Percentiles rank a stretch among this genome's conserved stretches.
Evolutionary conservation across 805 yeast species (phyloP).

Genomic region (Lachancea quebecensis): DNA sequence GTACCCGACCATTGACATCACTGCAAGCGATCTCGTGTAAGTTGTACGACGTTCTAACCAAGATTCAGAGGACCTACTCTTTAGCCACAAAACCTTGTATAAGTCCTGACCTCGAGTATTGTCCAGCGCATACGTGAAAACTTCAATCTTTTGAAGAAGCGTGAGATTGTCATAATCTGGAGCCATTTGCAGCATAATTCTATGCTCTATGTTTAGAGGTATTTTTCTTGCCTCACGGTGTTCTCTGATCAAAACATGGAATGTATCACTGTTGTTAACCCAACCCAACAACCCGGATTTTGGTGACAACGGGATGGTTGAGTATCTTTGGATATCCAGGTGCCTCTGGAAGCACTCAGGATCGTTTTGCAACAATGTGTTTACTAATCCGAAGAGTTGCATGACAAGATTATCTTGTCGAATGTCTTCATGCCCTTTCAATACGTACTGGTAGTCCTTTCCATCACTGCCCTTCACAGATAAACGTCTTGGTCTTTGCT

Average conservation of each 20-base stretch:
- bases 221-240: constrained; percentile 89
- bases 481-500: constrained; percentile 89
- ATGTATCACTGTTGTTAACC: constrained; percentile 97
- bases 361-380: constrained; percentile 80
- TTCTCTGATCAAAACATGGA: constrained; percentile 87
- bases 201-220: constrained; percentile 83
- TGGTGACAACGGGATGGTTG: constrained; percentile 94
- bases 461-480: constrained; percentile 86
- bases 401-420: constrained; percentile 95
- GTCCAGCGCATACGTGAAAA: constrained; percentile 90
- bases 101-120: constrained; percentile 95
- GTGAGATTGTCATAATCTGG: constrained; percentile 89
- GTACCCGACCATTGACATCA: constrained; percentile 98
- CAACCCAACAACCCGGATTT: constrained; percentile 94
- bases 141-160: constrained; percentile 87
- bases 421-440: constrained; percentile 97
- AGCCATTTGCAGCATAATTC: constrained; percentile 96
- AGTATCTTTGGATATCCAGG: constrained; percentile 81
- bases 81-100: constrained; percentile 92
- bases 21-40: constrained; percentile 91
- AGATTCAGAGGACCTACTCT: constrained; percentile 91
- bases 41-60: constrained; percentile 98
- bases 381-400: constrained; percentile 95
- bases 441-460: constrained; percentile 68
- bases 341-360: constrained; percentile 96